These are phyloP conservation scores for Kalanchoe fedtschenkoi DNA, from an alignment of 164 flowering plant genomes.

Conservation along the genomic window DNA sequence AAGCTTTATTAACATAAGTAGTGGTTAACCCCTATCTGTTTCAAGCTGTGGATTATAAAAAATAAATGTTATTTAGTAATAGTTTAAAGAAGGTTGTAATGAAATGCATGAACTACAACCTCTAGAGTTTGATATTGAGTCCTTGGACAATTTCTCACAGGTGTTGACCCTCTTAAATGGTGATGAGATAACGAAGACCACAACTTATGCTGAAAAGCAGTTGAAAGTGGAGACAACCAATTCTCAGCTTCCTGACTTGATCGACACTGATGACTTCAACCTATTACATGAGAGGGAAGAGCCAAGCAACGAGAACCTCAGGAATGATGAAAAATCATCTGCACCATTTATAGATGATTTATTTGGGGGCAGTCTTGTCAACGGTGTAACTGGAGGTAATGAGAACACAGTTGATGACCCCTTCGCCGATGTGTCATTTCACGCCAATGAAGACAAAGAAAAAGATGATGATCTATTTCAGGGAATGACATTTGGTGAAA, in stretches of 20 bases:
- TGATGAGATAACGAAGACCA: slow-evolving; percentile 18
- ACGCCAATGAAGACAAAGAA: slow-evolving; percentile 32
- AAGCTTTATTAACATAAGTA: too few species aligned
- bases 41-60: not conserved
- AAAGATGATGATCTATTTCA: slow-evolving; percentile 54
- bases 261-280: slow-evolving; percentile 63
- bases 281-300: slow-evolving; percentile 19
- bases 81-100: not conserved
- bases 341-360: slow-evolving; percentile 58
- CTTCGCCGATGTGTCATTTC: slow-evolving; percentile 90
- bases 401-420: slow-evolving; percentile 64
- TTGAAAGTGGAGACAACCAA: slow-evolving; percentile 25
- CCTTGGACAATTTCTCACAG: slow-evolving; percentile 23
- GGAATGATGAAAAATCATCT: slow-evolving; percentile 15
- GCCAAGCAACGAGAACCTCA: slow-evolving; percentile 19
- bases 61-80: not conserved
- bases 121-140: not conserved
- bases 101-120: too few species aligned
- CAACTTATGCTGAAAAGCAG: slow-evolving; percentile 23
- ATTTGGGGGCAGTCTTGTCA: slow-evolving; percentile 45
- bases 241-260: slow-evolving; percentile 67
- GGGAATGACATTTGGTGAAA: slow-evolving; percentile 53
- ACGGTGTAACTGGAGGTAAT: slow-evolving; percentile 19
- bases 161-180: slow-evolving; percentile 62
- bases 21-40: too few species aligned